These are phyloP conservation scores for Wickerhamomyces sp. DNA, from an alignment of 1,139 yeast species.

Conservation along the genomic window DNA sequence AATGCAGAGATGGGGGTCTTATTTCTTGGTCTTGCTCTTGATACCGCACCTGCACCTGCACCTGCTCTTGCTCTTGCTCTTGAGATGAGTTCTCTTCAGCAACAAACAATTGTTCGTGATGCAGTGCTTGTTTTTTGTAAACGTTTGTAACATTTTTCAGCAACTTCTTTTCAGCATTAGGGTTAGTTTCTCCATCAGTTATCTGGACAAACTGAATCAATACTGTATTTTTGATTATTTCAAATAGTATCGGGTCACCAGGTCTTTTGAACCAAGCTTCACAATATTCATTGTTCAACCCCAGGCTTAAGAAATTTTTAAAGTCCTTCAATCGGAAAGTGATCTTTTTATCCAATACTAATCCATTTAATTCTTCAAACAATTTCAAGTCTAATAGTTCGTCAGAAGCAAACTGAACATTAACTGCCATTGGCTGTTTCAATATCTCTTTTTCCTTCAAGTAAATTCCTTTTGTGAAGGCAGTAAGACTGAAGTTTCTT, in stretches of 20 bases:
- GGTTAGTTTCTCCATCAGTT: conserved; percentile 31
- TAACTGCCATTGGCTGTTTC: conserved; percentile 54
- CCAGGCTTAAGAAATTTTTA: conserved; percentile 44
- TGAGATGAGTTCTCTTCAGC: too few relatives aligned
- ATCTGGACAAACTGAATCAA: conserved; percentile 42
- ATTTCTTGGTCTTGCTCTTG: too few relatives aligned
- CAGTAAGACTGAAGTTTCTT: conserved; percentile 43
- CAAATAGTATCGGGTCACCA: conserved; percentile 54
- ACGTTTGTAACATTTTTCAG: conserved; percentile 4
- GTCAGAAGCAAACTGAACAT: conserved; percentile 44
- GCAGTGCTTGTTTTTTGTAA: too few relatives aligned
- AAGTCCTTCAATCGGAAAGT: conserved; percentile 48
- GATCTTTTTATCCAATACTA: conserved; percentile 21
- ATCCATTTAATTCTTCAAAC: conserved; percentile 18
- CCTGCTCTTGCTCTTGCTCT: too few relatives aligned
- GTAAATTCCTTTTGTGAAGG: conserved; percentile 46
- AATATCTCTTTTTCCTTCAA: conserved; percentile 48
- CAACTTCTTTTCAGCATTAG: conserved; percentile 4
- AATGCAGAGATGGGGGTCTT: too few relatives aligned
- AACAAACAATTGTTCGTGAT: too few relatives aligned
- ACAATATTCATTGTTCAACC: conserved; percentile 29
- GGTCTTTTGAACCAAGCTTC: conserved; percentile 45
- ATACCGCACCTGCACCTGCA: too few relatives aligned
- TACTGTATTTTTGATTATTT: conserved; percentile 30
- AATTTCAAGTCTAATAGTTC: conserved; percentile 36